Base-by-base conservation (phyloP, 106 monocot species). In the Dioscorea dumetorum region DNA sequence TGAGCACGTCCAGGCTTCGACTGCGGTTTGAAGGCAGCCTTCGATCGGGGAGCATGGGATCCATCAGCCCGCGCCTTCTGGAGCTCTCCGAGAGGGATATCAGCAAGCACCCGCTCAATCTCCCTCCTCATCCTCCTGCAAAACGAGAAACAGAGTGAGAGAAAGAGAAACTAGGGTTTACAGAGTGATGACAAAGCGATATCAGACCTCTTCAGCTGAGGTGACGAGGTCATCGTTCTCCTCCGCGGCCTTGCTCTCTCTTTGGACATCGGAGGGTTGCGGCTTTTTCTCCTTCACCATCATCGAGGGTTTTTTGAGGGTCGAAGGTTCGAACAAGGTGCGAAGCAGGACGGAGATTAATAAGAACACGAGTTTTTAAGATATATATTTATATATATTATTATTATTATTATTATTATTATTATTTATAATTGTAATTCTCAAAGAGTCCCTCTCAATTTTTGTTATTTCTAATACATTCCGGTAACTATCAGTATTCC, bases 61-160 rank as follows among this genome's bases (percentile, higher is more conserved):
- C 95, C 91, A 80, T 91, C 88, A 6, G 91, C 88, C 13, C 77
- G 69, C 16, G 85, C 91, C 61, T 76, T 85, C 70, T 86, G 85
- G 0, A 95, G 80, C 60, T 95, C 91, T 56, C 78, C 91, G 32
- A 95, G 76, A 2, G 91, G 78, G 4, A 95, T 64, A 16, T 95
- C 88, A 1, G 83, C 91, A n/a, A 95, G 79, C 71, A 76, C 73
- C 31, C 67, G 59, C 77, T 91, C 85, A 18, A 88, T 41, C 64
- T 84, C 79, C 50, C 50, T 72, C 49, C 76, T n/a, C n/a, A n/a
- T 72, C 49, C 76, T 85, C 85, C 81, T 81, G 61, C 22, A 5
- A 18, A 78, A 61, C 22, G 2, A 18, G 32, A 34, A 12, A 61
- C 33, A 34, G 2, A 31, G 9, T 63, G 13, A 15, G 28, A 50